Base-by-base conservation (phyloP, 2,329 filamentous ascomycete genomes). In the Aphanocladium album region DNA sequence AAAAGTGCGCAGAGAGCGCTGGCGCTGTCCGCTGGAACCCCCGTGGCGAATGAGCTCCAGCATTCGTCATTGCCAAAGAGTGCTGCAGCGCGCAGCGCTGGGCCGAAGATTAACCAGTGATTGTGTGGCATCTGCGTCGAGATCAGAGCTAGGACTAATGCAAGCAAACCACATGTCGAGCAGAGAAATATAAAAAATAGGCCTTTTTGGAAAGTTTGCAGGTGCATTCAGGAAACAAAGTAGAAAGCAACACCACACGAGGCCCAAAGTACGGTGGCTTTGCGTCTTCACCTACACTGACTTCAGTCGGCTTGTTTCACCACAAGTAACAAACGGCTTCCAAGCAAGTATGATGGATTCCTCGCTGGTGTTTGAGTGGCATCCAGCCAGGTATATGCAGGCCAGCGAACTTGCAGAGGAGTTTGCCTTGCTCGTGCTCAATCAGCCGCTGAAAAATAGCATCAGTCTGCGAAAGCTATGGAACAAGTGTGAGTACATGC, bases 381-480 rank as follows among this genome's bases (percentile, higher is more conserved):
- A 74, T 55, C 76, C 75, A 5, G 72, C 73, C 60, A 71, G 69
- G 66, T 65, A 74, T 61, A 68, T 77, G 53, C 71, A 73, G 67
- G 67, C 69, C 56, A 67, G 73, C 21, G 68, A 71, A 49, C 63
- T 63, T 45, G 64, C 69, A 5, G 69, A 72, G 41, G 69, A 73
- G 8, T 78, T 80, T 57, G 77, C 79, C 1, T 71, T 83, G 5
- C 69, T 83, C 30, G 72, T 83, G 37, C 76, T 83, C 58, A 83
- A 83, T 67, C 81, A 83, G 71, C 81, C 78, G 43, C 68, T 83
- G 30, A 71, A 68, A 50, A 75, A 78, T 61, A 71, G 81, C 25
- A 67, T 72, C 49, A 77, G 80, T n/a, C 67, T 84, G 35, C 77
- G 80, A 58, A 70, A 71, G 71, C 68, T 84, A 66, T 78, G 80